Evolutionary conservation across 1,139 yeast genomes (phyloP).

Genomic region (Hansenula sp.): DNA sequence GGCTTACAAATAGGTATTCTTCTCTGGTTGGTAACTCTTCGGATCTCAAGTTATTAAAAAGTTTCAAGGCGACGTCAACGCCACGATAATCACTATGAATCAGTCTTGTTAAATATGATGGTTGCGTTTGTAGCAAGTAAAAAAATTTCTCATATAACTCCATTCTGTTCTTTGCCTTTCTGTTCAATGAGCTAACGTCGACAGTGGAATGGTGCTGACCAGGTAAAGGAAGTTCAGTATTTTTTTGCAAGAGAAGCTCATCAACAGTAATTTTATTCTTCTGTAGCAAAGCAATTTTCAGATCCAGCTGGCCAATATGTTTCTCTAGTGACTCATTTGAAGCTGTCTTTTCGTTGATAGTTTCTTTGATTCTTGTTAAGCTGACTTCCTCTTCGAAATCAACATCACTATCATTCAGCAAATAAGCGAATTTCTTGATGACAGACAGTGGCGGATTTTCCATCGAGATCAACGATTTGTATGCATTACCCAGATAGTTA

Average conservation of each 20-base stretch:
- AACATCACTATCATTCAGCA: slow-evolving; percentile 69
- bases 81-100: slow-evolving; percentile 29
- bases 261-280: slow-evolving; percentile 79
- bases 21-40: slow-evolving; percentile 47
- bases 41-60: slow-evolving; percentile 18
- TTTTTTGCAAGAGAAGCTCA: slow-evolving; percentile 60
- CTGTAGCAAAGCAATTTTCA: slow-evolving; percentile 72
- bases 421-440: slow-evolving; percentile 70
- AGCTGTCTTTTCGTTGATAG: slow-evolving; percentile 58
- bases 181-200: slow-evolving; percentile 24
- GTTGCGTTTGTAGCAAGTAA: slow-evolving; percentile 82
- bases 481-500: slow-evolving; percentile 66
- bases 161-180: slow-evolving; percentile 24
- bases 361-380: slow-evolving; percentile 64
- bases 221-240: slow-evolving; percentile 26
- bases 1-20: slow-evolving; percentile 64
- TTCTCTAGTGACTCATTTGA: slow-evolving; percentile 67
- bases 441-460: slow-evolving; percentile 77
- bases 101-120: slow-evolving; percentile 64
- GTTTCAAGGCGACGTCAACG: slow-evolving; percentile 20
- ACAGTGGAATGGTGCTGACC: slow-evolving; percentile 9
- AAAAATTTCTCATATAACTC: slow-evolving; percentile 68
- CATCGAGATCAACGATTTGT: slow-evolving; percentile 62
- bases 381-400: slow-evolving; percentile 78
- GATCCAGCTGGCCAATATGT: slow-evolving; percentile 75